Percentiles rank a stretch among this genome's conserved stretches.
Conservation (phyloP, 1,139 yeast genomes). For the Sugiyamaella pinicola region DNA sequence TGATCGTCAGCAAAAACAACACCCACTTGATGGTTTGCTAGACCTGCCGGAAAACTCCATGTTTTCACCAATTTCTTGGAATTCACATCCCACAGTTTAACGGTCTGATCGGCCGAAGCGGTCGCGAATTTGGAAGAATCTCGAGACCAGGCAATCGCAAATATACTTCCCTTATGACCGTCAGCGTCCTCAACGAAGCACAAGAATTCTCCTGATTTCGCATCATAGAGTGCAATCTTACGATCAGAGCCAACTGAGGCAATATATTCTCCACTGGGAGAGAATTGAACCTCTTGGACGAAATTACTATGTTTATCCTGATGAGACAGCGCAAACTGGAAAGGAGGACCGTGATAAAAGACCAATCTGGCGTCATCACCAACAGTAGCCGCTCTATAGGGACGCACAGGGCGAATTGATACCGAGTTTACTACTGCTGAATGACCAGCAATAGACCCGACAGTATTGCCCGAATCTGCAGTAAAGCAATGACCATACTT, state of each 20-base stretch:
- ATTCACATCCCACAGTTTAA: slow-evolving; percentile 63
- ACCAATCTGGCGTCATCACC: slow-evolving; percentile 86
- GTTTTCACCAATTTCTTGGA: slow-evolving; percentile 31
- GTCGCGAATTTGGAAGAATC: slow-evolving; percentile 65
- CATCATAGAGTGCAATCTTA: slow-evolving; percentile 75
- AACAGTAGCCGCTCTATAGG: slow-evolving; percentile 92
- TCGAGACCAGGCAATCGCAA: slow-evolving; percentile 70
- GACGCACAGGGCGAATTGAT: slow-evolving; percentile 82
- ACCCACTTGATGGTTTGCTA: slow-evolving; percentile 78
- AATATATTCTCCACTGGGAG: slow-evolving; percentile 67
- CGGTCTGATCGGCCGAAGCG: slow-evolving; percentile 78
- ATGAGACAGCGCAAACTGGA: slow-evolving; percentile 73
- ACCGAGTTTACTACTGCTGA: slow-evolving; percentile 83
- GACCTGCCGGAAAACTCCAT: slow-evolving; percentile 39
- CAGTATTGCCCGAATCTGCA: slow-evolving; percentile 91
- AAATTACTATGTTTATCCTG: slow-evolving; percentile 78
- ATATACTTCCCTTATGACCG: slow-evolving; percentile 76
- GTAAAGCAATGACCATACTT: slow-evolving; percentile 91
- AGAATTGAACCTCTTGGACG: slow-evolving; percentile 76
- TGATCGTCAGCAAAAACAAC: slow-evolving; percentile 62
- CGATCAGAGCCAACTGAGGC: slow-evolving; percentile 91
- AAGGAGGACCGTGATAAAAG: slow-evolving; percentile 91
- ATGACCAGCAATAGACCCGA: slow-evolving; percentile 96
- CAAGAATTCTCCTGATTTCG: slow-evolving; percentile 77
- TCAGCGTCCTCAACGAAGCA: slow-evolving; percentile 48